Percentiles rank a stretch among this genome's conserved stretches.
Conservation (phyloP, 2,329 filamentous ascomycete genomes). For the Stagonosporopsis vannaccii region DNA sequence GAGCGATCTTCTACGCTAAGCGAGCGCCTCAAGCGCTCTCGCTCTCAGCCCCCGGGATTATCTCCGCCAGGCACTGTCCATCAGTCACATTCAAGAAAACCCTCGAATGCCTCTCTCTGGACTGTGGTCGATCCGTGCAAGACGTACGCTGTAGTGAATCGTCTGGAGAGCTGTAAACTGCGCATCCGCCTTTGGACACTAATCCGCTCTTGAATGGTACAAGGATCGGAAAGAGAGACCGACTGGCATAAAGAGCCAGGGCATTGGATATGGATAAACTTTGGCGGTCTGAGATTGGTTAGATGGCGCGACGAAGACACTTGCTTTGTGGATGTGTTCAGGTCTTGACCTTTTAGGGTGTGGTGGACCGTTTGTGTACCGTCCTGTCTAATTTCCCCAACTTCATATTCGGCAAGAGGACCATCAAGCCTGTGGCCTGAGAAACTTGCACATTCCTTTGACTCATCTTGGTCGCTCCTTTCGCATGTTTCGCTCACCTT, state of each 20-base stretch:
- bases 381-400: constrained; percentile 17
- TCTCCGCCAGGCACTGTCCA: constrained; percentile 6
- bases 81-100: constrained; percentile 19
- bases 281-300: constrained; percentile 22
- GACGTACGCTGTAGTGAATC: constrained; percentile 5
- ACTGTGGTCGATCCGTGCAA: constrained; percentile 5
- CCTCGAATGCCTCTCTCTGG: constrained; percentile 11
- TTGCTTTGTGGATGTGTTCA: constrained; percentile 22
- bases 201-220: constrained; percentile 16
- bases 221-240: constrained; percentile 16
- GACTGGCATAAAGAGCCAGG: not conserved
- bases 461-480: constrained; percentile 1
- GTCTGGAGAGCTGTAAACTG: not conserved
- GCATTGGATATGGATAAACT: constrained; percentile 3
- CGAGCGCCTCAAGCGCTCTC: constrained; percentile 24
- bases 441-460: not conserved
- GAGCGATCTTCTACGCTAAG: constrained; percentile 19
- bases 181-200: not conserved
- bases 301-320: constrained; percentile 8
- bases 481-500: not conserved
- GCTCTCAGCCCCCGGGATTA: constrained; percentile 2
- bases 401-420: constrained; percentile 1
- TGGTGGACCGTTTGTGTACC: constrained; percentile 16
- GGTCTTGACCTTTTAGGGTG: constrained; percentile 10
- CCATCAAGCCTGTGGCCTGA: not conserved